A percentile compares a stretch with the other conserved stretches of the same genome.
Conservation (phyloP, 192 early-diverging fungal genomes). For the Dissophora globulifera region DNA sequence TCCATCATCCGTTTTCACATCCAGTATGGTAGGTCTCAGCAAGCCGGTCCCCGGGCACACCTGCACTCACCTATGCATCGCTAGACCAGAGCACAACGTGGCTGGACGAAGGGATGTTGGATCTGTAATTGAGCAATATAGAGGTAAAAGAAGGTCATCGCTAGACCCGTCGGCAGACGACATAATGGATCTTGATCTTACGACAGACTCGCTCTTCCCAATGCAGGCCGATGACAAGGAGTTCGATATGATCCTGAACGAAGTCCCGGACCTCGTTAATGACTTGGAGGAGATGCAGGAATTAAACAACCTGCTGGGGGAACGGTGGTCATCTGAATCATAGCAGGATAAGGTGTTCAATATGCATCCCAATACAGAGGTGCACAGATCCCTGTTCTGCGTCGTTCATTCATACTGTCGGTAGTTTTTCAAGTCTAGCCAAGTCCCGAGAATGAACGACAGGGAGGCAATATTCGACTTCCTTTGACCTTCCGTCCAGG, state of each 20-base stretch:
- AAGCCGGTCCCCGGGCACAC: too few species aligned
- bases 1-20: too few species aligned
- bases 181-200: constrained; percentile 15
- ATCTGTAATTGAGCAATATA: not conserved
- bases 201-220: constrained; percentile 1
- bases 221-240: not conserved
- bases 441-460: constrained; percentile 9
- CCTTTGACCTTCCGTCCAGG: constrained; percentile 22
- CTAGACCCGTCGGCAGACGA: constrained; percentile 9
- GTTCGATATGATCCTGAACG: not conserved
- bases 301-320: not conserved
- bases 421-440: not conserved
- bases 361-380: constrained; percentile 3
- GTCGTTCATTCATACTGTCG: constrained; percentile 13
- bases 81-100: constrained; percentile 10
- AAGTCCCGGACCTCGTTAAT: not conserved
- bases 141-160: not conserved
- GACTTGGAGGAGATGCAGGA: constrained; percentile 8
- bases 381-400: constrained; percentile 11
- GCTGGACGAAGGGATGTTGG: not conserved
- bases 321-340: constrained; percentile 6
- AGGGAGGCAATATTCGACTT: constrained; percentile 30
- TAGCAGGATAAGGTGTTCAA: constrained; percentile 9
- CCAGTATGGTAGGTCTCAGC: too few species aligned
- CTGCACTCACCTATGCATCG: too few species aligned